Percentiles rank a stretch among this genome's conserved stretches.
Conservation (phyloP, 768 basidiomycete species). For the Leccinum rimulosum region DNA sequence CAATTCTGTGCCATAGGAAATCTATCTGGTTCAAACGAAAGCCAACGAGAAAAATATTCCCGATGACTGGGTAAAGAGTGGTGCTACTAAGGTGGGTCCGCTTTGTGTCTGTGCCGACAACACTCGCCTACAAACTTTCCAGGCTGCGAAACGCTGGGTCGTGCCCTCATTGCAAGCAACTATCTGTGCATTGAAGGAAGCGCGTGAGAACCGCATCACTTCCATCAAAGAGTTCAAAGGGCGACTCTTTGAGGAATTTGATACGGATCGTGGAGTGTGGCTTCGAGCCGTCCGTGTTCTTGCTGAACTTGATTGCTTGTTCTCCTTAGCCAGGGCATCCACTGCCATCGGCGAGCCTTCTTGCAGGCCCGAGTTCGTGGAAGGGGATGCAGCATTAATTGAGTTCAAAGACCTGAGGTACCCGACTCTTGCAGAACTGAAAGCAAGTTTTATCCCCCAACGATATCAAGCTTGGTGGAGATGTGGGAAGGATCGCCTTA, state of each 20-base stretch:
- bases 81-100: constrained; percentile 68
- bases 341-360: constrained; percentile 87
- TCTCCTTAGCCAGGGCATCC: constrained; percentile 88
- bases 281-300: constrained; percentile 80
- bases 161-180: constrained; percentile 69
- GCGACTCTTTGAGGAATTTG: constrained; percentile 78
- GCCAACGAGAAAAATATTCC: constrained; percentile 64
- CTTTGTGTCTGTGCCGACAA: background rate
- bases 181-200: constrained; percentile 87
- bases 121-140: background rate
- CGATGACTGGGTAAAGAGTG: constrained; percentile 76
- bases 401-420: constrained; percentile 91
- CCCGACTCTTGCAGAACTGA: constrained; percentile 70
- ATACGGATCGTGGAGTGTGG: constrained; percentile 77
- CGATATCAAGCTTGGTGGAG: constrained; percentile 80
- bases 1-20: constrained; percentile 56
- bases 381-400: constrained; percentile 73
- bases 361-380: constrained; percentile 89
- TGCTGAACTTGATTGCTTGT: constrained; percentile 94
- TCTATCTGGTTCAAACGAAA: constrained; percentile 81
- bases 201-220: constrained; percentile 79
- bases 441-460: constrained; percentile 88
- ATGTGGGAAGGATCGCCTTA: constrained; percentile 71
- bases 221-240: constrained; percentile 83
- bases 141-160: constrained; percentile 76